Evolutionary conservation across 495 filamentous ascomycete species (phyloP), one percentile per base, ranked within the genome.

Genomic region (Daldinia grandis): DNA sequence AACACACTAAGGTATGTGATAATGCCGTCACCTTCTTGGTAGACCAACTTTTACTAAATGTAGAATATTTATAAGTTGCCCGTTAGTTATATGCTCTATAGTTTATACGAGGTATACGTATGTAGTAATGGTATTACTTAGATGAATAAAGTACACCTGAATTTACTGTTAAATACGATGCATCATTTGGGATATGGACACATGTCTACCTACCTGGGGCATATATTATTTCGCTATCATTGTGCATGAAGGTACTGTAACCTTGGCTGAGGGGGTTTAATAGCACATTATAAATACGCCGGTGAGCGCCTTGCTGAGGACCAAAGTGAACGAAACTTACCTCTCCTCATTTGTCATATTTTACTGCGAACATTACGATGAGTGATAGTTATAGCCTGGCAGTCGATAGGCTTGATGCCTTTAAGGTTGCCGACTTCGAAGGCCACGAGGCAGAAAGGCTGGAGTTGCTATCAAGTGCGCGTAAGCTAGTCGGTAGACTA

Each of bases 401-500:
- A 9, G n/a, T 71, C n/a, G 35, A 38, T 21, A 64, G 40, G 12
- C 58, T 77, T 1, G 58, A 73, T 14, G 64, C 64, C 35, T 64
- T 77, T 17, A 56, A 28, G 21, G 24, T 30, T 21, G 66, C 28
- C 9, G 61, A 68, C 17, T 71, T 77, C 37, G 27, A 66, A 40
- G 66, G 42, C 40, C 40, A 69, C 25, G 64, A 75, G 21, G 12
- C 0, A 3, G 69, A 64, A 31, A 66, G 75, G 21, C 24, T 68
- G 15, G 17, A 56, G 25, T 19, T 72, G n/a, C 24, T 75, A 60
- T 56, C 35, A n/a, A 54, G 35, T 4, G 75, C 66, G 12, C 64
- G 68, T 14, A 75, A 66, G 24, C 53, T 76, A 10, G 15, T 75
- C 15, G 49, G 53, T 49, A 66, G 75, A 6, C 24, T 76, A 17